A percentile compares a stretch with the other conserved stretches of the same genome.
Evolutionary conservation across 2,329 filamentous ascomycete species (phyloP).

Genomic region (Cercospora beticola): DNA sequence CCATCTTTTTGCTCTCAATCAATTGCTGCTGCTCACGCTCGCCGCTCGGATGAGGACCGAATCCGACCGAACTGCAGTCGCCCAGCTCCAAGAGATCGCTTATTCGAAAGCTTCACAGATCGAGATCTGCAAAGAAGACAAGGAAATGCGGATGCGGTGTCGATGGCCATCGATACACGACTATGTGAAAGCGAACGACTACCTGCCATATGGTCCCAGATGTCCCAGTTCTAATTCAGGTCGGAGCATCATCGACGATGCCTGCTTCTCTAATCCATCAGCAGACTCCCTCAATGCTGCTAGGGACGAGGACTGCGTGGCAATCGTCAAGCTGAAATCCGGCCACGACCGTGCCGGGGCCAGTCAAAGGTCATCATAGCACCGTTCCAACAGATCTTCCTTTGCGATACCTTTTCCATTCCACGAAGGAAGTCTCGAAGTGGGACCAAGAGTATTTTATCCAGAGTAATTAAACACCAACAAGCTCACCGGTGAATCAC

Average conservation of each 20-base stretch:
- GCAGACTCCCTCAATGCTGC: background rate
- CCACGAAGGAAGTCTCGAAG: background rate
- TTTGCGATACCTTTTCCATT: background rate
- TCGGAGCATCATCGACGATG: background rate
- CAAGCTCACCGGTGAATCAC: background rate
- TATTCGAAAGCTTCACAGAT: background rate
- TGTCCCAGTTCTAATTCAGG: background rate
- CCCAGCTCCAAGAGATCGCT: background rate
- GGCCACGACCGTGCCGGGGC: background rate
- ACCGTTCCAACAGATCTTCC: background rate
- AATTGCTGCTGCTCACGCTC: background rate
- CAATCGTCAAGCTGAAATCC: background rate
- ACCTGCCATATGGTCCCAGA: background rate
- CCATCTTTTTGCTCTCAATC: background rate
- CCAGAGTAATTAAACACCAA: background rate
- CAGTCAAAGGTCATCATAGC: background rate
- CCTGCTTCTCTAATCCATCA: conserved; percentile 7
- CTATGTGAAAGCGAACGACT: background rate
- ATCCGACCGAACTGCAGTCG: background rate
- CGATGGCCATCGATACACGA: background rate
- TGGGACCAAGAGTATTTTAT: background rate
- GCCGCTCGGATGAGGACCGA: background rate
- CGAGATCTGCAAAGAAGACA: background rate
- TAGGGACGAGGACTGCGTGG: background rate
- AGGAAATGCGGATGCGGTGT: background rate